These are phyloP conservation scores for Lactarius psammicola DNA, from an alignment of 768 basidiomycete species.

Conservation along the genomic window DNA sequence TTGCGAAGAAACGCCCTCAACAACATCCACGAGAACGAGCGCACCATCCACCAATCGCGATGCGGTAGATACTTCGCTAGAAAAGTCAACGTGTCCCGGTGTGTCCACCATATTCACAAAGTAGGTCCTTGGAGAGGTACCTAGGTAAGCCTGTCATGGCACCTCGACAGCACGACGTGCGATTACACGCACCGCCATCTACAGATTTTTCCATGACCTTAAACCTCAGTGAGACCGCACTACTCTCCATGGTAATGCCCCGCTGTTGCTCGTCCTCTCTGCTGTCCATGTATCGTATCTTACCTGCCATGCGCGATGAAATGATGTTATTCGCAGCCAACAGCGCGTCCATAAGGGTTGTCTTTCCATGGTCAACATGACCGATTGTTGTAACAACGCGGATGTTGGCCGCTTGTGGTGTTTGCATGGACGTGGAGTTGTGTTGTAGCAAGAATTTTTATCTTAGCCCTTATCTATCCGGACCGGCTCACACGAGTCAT, in stretches of 20 bases:
- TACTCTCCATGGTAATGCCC: slow-evolving; percentile 99
- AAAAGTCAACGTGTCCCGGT: slow-evolving; percentile 98
- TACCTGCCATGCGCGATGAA: slow-evolving; percentile 90
- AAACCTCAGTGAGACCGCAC: slow-evolving; percentile 88
- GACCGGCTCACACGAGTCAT: slow-evolving; percentile 7
- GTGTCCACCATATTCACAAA: slow-evolving; percentile 97
- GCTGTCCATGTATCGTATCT: slow-evolving; percentile 92
- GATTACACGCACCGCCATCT: slow-evolving; percentile 53
- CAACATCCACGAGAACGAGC: slow-evolving; percentile 91
- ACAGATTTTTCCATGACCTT: slow-evolving; percentile 62
- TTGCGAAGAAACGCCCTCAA: slow-evolving; percentile 98
- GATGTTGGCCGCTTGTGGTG: slow-evolving; percentile 45
- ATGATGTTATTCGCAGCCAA: slow-evolving; percentile 98
- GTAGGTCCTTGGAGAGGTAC: slow-evolving; percentile 62
- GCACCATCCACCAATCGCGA: slow-evolving; percentile 94
- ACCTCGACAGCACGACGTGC: slow-evolving; percentile 18
- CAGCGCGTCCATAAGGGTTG: slow-evolving; percentile 90
- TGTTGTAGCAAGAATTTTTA: background rate
- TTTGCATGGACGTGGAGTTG: slow-evolving; percentile 14
- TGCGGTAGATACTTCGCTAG: slow-evolving; percentile 94
- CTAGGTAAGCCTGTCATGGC: slow-evolving; percentile 46
- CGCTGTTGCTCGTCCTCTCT: slow-evolving; percentile 96
- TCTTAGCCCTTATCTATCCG: slow-evolving; percentile 1
- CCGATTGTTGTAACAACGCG: slow-evolving; percentile 85
- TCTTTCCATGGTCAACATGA: slow-evolving; percentile 96